Base-by-base conservation (phyloP, 495 filamentous ascomycete species). In the Penicillium malachiteum region DNA sequence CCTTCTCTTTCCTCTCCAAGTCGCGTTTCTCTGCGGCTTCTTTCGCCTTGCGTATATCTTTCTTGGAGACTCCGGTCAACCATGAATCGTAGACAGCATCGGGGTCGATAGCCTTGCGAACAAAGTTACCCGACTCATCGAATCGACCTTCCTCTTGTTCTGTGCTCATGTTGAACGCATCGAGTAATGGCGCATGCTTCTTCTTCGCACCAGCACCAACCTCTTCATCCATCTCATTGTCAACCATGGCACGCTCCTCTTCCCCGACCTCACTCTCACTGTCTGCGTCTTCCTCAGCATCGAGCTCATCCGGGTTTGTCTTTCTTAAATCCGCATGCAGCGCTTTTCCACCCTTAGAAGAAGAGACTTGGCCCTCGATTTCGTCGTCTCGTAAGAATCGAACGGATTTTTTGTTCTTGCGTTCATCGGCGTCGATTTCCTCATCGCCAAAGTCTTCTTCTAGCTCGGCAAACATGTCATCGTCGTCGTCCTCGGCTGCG, bases 121-220 rank as follows among this genome's bases (percentile, higher is more conserved):
- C 84, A 67, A 80, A 98, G 66, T 97, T 97, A 3, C 94, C 94
- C 13, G 84, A 75, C 50, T 89, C 89, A 65, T 98, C 94, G 63
- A 96, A 97, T 11, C 84, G 78, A 0, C 94, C 94, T 64, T 97
- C 94, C 68, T 98, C 95, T 64, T 92, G 85, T 71, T 98, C 94
- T 5, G 78, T 73, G 46, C 81, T 84, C 83, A 98, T 92, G 64
- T 98, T 96, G 79, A 98, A 98, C 0, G 92, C 94, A 71, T 97
- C 94, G 26, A 97, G 78, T 62, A 94, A 87, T n/a, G 94, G 94
- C 13, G 95, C 95, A 68, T 96, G 90, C 67, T 88, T 92, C 71
- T 97, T 97, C 60, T 92, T 87, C 1, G 85, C 86, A 7, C 94
- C 95, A 3, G 88, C 86, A 2, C 95, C 95, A 32, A 98, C 73